Base-by-base conservation (phyloP, 345 rosid genomes). In the Lepidium africanum region DNA sequence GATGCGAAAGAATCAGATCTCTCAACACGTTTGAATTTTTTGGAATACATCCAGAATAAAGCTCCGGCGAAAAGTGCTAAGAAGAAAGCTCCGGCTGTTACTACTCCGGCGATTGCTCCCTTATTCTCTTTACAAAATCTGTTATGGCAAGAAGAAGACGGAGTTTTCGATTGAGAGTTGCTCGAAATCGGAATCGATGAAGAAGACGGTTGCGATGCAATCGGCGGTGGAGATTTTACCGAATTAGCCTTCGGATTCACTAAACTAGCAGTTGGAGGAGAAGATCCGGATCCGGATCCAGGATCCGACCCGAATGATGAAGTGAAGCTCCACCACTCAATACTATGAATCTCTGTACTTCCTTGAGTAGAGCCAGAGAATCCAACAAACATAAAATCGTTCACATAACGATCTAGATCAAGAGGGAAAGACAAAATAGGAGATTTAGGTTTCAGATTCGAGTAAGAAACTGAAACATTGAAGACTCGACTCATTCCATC, bases 321-420 rank as follows among this genome's bases (percentile, higher is more conserved):
- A 41, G 79, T 85, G 63, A 91, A 91, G 59, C 96, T 87, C 97
- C 97, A 91, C 97, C 96, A 91, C 23, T 89, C 96, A 10, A 91
- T 83, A 60, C 67, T 87, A 67, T 91, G 97, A 30, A 72, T 71
- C 83, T 91, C 97, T 38, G 97, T 91, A 46, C 97, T 91, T 13
- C 97, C 96, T 67, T 91, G 94, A 14, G 96, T 91, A 2, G 97
- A 91, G 12, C 90, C 97, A 33, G 96, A 80, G 76, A 91, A 91
- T 10, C 97, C 97, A 4, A 91, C 92, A 62, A 78, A 91, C 97
- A 91, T 89, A 65, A 89, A 84, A 41, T 91, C 96, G 65, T 78
- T 78, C 23, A 91, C 85, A 73, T 91, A 89, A 54, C 78, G 88
- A 69, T 84, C 81, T 1, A 90, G 79, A 80, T 90, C 97, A 62